Base-by-base conservation (phyloP, 257 asterid species). In the Primulina huaijiensis region DNA sequence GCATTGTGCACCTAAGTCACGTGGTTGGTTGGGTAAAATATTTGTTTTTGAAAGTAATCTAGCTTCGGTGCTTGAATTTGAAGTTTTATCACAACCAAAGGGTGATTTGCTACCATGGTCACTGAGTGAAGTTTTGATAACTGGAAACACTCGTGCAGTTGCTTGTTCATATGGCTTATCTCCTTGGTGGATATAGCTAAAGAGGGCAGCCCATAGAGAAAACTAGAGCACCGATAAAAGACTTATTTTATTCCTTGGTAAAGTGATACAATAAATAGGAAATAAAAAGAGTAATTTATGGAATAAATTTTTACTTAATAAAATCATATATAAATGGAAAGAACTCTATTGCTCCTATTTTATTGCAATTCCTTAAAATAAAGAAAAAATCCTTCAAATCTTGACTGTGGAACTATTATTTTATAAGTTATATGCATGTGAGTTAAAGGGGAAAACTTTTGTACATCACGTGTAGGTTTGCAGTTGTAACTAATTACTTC, bases 11-110 rank as follows among this genome's bases (percentile, higher is more conserved):
- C 67, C 60, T 25, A 46, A 50, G 25, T 64, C 14, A 12, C 52
- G 8, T n/a, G 27, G 58, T 3, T 25, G 27, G 58, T 3, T 27
- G 5, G 5, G 23, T 21, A 61, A 38, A 3, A 16, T 38, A 8
- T 64, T 64, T 27, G 30, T 38, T 38, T 61, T 37, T 12, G n/a
- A 58, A 11, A 38, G 30, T 59, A 21, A n/a, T 46, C 58, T n/a
- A 21, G 7, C 68, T 53, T 38, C 23, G 1, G 20, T 38, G 20
- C 20, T 58, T 40, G 46, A 73, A 38, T 50, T 58, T 40, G 46
- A 65, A 38, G 55, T 27, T 57, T 56, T 56, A 21, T 58, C 29
- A 35, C 38, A 37, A 21, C 29, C 23, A 14, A 65, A 73, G 56
- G 59, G 40, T 56, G 65, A 11, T 35, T 65, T 72, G 56, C 17